A percentile compares a stretch with the other conserved stretches of the same genome.
These are phyloP conservation scores for Wickerhamomyces sp. DNA, from an alignment of 1,139 yeast genomes.

Conservation along the genomic window DNA sequence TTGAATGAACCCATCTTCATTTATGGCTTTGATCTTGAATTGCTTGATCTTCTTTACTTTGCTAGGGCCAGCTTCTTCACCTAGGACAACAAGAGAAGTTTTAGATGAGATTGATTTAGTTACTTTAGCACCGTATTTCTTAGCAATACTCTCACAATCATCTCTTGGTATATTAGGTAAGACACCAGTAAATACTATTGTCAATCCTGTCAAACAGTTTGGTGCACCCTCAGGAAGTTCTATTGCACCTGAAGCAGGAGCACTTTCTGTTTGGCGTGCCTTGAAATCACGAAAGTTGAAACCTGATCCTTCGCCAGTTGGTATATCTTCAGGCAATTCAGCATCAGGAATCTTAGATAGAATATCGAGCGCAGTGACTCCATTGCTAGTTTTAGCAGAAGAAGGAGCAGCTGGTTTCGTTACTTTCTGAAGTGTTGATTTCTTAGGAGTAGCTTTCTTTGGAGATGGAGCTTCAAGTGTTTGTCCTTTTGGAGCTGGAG, in stretches of 20 bases:
- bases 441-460: neutral
- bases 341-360: conserved; percentile 67
- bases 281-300: conserved; percentile 51
- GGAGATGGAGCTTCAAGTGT: neutral
- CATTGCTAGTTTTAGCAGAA: conserved; percentile 6
- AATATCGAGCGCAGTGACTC: conserved; percentile 46
- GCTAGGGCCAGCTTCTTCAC: conserved; percentile 97
- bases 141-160: conserved; percentile 71
- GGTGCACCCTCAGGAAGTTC: conserved; percentile 74
- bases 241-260: conserved; percentile 21
- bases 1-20: conserved; percentile 80
- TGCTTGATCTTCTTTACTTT: conserved; percentile 78
- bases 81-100: conserved; percentile 86
- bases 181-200: conserved; percentile 91
- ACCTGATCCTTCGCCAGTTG: conserved; percentile 35
- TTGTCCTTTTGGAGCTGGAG: neutral
- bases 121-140: conserved; percentile 90
- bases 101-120: conserved; percentile 82
- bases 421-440: conserved; percentile 3
- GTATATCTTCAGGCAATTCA: conserved; percentile 52
- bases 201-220: conserved; percentile 79
- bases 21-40: conserved; percentile 71
- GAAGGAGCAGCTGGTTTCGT: conserved; percentile 5
- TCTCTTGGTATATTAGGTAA: conserved; percentile 76
- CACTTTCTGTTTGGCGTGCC: conserved; percentile 38